These are phyloP conservation scores for Globisporangium lucens DNA, from an alignment of 352 stramenopile genomes.

Conservation along the genomic window DNA sequence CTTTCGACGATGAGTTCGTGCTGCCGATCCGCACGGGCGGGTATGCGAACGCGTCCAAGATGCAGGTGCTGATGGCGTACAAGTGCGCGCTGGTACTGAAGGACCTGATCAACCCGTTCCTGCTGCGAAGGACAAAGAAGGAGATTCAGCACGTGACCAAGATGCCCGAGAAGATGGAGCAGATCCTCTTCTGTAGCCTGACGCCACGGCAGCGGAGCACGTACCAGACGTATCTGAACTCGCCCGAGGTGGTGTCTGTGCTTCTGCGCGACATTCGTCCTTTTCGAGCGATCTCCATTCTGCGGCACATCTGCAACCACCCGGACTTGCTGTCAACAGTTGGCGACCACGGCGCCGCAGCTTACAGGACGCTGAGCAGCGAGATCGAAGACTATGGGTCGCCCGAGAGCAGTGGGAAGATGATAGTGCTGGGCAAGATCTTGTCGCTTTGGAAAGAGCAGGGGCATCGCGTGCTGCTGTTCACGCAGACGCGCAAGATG, in stretches of 20 bases:
- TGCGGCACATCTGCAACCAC: slow-evolving; percentile 99
- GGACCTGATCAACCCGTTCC: slow-evolving; percentile 96
- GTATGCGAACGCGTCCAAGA: slow-evolving; percentile 90
- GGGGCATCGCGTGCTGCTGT: slow-evolving; percentile 96
- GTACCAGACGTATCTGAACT: slow-evolving; percentile 92
- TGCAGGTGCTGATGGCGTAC: slow-evolving; percentile 97
- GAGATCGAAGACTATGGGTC: slow-evolving; percentile 32
- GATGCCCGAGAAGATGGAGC: slow-evolving; percentile 97
- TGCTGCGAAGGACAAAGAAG: slow-evolving; percentile 95
- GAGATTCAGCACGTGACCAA: slow-evolving; percentile 89
- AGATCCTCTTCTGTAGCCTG: slow-evolving; percentile 97
- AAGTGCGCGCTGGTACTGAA: slow-evolving; percentile 95
- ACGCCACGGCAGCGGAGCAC: slow-evolving; percentile 83
- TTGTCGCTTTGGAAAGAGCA: slow-evolving; percentile 94
- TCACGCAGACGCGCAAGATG: slow-evolving; percentile 97
- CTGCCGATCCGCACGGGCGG: slow-evolving; percentile 94
- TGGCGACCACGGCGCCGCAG: slow-evolving; percentile 15
- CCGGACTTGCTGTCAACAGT: slow-evolving; percentile 89
- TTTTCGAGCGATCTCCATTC: slow-evolving; percentile 91
- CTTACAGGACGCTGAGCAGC: neutral
- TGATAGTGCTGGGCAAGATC: slow-evolving; percentile 95
- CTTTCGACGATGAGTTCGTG: slow-evolving; percentile 98
- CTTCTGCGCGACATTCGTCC: slow-evolving; percentile 76
- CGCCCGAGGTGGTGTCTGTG: slow-evolving; percentile 91
- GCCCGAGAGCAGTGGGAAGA: slow-evolving; percentile 92